Percentiles rank a stretch among this genome's conserved stretches.
Evolutionary conservation across 495 filamentous ascomycete genomes (phyloP).

Genomic region (Trichoderma reesei): DNA sequence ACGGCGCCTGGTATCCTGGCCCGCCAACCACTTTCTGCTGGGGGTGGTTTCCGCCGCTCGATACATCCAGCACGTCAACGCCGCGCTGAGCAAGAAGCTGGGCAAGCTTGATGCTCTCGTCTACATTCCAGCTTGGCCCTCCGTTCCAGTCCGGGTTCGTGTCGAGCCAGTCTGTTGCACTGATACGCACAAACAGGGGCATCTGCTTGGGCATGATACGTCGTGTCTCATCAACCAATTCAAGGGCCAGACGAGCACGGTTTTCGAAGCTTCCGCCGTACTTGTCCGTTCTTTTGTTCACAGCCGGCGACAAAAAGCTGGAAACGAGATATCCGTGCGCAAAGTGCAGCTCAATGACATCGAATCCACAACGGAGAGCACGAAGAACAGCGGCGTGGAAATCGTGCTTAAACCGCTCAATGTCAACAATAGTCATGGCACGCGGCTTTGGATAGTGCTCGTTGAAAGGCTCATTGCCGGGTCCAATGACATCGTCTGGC

Average conservation of each 20-base stretch:
- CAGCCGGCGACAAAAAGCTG: conserved; percentile 43
- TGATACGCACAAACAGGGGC: conserved; percentile 56
- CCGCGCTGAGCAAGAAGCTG: conserved; percentile 42
- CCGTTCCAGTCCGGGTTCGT: conserved; percentile 27
- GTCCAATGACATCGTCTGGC: conserved; percentile 48
- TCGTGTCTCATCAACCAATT: conserved; percentile 45
- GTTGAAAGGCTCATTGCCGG: conserved; percentile 45
- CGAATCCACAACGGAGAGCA: conserved; percentile 45
- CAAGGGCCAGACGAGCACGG: conserved; percentile 41
- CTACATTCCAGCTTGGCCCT: conserved; percentile 44
- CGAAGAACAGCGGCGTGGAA: conserved; percentile 44
- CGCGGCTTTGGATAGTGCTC: conserved; percentile 40
- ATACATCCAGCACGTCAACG: conserved; percentile 57
- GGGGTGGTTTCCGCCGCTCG: conserved; percentile 48
- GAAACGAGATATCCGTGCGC: conserved; percentile 47
- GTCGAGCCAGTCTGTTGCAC: conserved; percentile 51
- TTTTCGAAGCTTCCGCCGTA: conserved; percentile 60
- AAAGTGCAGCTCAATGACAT: conserved; percentile 41
- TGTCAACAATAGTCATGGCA: conserved; percentile 48
- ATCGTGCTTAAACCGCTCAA: conserved; percentile 44
- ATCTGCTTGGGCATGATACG: conserved; percentile 46
- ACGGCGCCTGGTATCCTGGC: conserved; percentile 52
- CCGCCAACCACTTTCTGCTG: conserved; percentile 45
- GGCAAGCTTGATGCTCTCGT: conserved; percentile 46
- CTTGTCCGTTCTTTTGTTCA: conserved; percentile 50